Evolutionary conservation across 2,329 filamentous ascomycete genomes (phyloP).

Genomic region (Pseudovirgaria hyperparasitica): DNA sequence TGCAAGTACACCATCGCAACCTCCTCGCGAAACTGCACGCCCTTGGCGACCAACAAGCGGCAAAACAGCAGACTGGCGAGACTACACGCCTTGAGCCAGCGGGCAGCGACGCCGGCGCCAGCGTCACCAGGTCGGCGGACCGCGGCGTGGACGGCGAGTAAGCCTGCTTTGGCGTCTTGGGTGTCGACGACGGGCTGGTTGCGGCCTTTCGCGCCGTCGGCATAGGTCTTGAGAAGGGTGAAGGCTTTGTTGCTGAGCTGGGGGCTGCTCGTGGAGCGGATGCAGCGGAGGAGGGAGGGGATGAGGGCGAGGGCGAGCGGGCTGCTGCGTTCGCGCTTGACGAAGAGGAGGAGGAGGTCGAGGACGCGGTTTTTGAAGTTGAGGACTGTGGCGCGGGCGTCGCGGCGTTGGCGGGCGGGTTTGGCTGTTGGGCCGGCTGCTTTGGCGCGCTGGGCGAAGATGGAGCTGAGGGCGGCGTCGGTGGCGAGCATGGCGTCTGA

Average conservation of each 20-base stretch:
- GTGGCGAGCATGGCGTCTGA: constrained; percentile 93
- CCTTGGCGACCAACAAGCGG: no score
- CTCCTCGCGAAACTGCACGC: no score
- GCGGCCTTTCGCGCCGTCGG: no score
- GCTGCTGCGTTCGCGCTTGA: constrained; percentile 63
- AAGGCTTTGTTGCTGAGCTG: constrained; percentile 61
- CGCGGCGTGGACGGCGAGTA: no score
- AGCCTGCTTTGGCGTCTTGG: no score
- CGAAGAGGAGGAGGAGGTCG: constrained; percentile 74
- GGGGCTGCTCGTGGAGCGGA: constrained; percentile 65
- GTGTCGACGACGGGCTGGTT: no score
- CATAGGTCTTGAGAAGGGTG: constrained; percentile 59
- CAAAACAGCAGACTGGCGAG: no score
- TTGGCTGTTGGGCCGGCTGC: constrained; percentile 33
- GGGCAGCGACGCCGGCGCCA: no score
- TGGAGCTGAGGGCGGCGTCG: constrained; percentile 69
- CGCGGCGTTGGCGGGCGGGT: constrained; percentile 74
- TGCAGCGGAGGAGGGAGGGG: constrained; percentile 62
- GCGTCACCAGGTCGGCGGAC: no score
- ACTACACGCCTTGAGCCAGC: no score
- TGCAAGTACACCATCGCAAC: no score
- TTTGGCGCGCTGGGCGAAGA: constrained; percentile 69
- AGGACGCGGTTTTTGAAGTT: constrained; percentile 93
- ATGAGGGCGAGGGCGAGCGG: constrained; percentile 56
- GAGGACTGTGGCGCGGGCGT: constrained; percentile 77